Percentiles rank a stretch among this genome's conserved stretches.
Evolutionary conservation across 352 stramenopile genomes (phyloP).

Genomic region (Globisporangium heterothallicum): DNA sequence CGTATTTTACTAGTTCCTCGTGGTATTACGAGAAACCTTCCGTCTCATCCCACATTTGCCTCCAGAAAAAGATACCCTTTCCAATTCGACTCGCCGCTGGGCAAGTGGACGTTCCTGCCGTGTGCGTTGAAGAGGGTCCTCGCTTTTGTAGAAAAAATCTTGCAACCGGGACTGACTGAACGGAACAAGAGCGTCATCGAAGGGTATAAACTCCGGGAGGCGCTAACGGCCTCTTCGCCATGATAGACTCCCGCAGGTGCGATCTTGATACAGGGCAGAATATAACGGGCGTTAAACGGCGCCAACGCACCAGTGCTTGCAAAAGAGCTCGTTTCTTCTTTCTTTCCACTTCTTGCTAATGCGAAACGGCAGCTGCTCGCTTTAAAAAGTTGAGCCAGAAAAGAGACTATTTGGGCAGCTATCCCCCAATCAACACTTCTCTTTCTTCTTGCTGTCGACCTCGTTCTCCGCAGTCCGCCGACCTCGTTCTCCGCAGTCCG

Average conservation of each 20-base stretch:
- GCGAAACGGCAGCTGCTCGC: neutral
- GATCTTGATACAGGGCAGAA: neutral
- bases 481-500: neutral
- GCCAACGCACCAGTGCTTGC: neutral
- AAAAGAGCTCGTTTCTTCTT: too few species aligned
- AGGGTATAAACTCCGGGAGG: neutral
- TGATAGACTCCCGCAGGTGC: neutral
- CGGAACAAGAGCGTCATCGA: too few species aligned
- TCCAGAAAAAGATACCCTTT: neutral
- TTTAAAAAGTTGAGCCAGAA: neutral
- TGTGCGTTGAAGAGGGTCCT: too few species aligned
- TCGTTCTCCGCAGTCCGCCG: neutral
- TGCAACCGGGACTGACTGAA: too few species aligned
- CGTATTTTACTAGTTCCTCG: too few species aligned
- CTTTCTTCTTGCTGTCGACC: neutral
- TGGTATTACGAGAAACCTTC: neutral
- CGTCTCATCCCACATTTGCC: neutral
- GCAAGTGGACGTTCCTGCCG: too few species aligned
- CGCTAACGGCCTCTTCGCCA: neutral
- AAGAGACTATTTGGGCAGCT: neutral
- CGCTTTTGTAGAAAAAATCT: too few species aligned
- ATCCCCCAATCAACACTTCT: neutral
- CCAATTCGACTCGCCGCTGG: neutral
- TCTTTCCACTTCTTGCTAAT: neutral
- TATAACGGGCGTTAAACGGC: neutral